Conservation (phyloP, 345 rosid species). For the Eucalyptus erythrocorys region DNA sequence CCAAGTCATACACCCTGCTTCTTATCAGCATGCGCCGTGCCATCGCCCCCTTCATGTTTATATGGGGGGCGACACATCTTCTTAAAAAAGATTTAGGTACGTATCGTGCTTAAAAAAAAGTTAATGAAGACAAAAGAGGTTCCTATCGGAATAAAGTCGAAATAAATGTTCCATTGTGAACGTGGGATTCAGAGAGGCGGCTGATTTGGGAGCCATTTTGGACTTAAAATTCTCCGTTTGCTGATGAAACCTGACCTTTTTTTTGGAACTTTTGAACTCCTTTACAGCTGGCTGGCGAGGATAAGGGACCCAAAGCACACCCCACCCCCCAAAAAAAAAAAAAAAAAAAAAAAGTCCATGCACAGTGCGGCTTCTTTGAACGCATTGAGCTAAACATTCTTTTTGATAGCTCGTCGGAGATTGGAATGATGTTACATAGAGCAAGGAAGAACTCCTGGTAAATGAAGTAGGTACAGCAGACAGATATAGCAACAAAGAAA, state of each 20-base stretch:
- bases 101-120: neutral
- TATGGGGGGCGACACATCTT: neutral
- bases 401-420: neutral
- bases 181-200: neutral
- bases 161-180: neutral
- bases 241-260: neutral
- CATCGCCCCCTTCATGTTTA: neutral
- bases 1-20: neutral
- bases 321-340: too few species aligned
- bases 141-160: neutral
- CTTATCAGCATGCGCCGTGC: neutral
- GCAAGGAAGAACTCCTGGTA: neutral
- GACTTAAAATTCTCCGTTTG: neutral
- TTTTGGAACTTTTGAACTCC: neutral
- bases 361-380: neutral
- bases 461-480: neutral
- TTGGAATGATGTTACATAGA: neutral
- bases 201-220: neutral
- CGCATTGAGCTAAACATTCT: neutral
- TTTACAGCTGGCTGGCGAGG: neutral
- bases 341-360: neutral
- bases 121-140: neutral
- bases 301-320: neutral
- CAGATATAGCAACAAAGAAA: neutral
- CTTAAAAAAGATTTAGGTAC: neutral